phyloP scores from a whole-genome alignment of 164 flowering plant genomes.

The Vitis cinerea region DNA sequence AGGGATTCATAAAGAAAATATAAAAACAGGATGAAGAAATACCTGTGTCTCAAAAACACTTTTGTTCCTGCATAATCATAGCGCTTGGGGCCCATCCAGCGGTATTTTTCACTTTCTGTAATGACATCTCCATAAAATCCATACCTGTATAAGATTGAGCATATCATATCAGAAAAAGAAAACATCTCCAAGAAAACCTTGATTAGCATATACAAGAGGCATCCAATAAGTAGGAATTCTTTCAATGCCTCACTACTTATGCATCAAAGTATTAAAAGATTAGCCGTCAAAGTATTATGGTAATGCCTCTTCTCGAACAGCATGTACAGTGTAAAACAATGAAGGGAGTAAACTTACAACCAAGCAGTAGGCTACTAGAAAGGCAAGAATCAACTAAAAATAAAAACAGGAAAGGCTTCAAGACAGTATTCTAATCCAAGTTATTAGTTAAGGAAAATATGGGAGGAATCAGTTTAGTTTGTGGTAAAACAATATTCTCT shows the following conservation, averaged over 20 bases:
- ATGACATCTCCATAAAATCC: conserved; percentile 99
- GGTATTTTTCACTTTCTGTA: conserved; percentile 84
- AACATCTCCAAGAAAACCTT: background rate
- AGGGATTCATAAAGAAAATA: background rate
- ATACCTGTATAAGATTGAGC: conserved; percentile 47
- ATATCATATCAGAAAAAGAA: conserved; percentile 1
- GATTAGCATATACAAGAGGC: background rate
- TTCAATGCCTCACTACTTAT: background rate
- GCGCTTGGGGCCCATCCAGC: conserved; percentile 99
- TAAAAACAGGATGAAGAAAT: conserved; percentile 8
- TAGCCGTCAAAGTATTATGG: background rate
- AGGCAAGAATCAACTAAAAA: background rate
- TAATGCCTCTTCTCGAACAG: no score
- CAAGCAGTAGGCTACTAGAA: background rate
- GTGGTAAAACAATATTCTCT: no score
- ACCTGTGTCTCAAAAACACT: conserved; percentile 91
- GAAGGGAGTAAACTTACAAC: background rate
- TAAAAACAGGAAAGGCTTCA: no score
- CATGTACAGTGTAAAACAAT: background rate
- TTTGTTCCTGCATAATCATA: conserved; percentile 97
- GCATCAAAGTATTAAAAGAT: background rate
- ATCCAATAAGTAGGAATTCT: background rate
- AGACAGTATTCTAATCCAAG: background rate
- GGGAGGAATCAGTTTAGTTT: background rate
- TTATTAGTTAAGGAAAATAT: background rate